A percentile compares a stretch with the other conserved stretches of the same genome.
Evolutionary conservation across 2,329 filamentous ascomycete species (phyloP).

Genomic region (Epicoccum sorghinum): DNA sequence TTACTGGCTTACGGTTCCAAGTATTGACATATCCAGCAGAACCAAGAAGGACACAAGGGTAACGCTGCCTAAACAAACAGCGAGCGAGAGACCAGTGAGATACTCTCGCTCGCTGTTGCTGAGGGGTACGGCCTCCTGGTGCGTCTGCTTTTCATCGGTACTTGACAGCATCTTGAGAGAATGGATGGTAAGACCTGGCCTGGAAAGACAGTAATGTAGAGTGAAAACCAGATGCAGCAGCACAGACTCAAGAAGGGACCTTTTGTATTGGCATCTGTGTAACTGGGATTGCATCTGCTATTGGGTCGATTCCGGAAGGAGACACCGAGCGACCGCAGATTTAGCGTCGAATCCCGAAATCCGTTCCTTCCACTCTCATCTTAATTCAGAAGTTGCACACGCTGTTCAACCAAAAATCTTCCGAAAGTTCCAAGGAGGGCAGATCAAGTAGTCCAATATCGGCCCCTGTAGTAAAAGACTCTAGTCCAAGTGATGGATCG

Average conservation of each 20-base stretch:
- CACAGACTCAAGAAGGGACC: too few species aligned
- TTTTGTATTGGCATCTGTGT: too few species aligned
- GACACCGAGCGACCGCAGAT: too few species aligned
- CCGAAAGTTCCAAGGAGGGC: conserved; percentile 20
- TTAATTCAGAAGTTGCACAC: conserved; percentile 11
- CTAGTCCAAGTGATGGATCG: conserved; percentile 1
- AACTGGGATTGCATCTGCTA: neutral
- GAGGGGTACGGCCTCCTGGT: too few species aligned
- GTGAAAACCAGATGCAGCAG: too few species aligned
- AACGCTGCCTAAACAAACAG: conserved; percentile 21
- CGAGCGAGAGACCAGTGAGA: conserved; percentile 22
- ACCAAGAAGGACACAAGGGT: conserved; percentile 30
- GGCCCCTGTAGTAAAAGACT: neutral
- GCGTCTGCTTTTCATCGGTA: too few species aligned
- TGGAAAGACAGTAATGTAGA: too few species aligned
- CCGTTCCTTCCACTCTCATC: neutral
- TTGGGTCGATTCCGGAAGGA: too few species aligned
- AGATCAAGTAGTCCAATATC: conserved; percentile 11
- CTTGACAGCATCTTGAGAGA: too few species aligned
- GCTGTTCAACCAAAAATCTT: conserved; percentile 25
- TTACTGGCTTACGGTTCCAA: conserved; percentile 28
- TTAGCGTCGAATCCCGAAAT: neutral
- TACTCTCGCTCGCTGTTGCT: conserved; percentile 1
- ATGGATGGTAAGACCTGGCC: too few species aligned
- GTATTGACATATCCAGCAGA: conserved; percentile 33